Base-by-base conservation (phyloP, 768 basidiomycete species). In the Serpula lacrymans region DNA sequence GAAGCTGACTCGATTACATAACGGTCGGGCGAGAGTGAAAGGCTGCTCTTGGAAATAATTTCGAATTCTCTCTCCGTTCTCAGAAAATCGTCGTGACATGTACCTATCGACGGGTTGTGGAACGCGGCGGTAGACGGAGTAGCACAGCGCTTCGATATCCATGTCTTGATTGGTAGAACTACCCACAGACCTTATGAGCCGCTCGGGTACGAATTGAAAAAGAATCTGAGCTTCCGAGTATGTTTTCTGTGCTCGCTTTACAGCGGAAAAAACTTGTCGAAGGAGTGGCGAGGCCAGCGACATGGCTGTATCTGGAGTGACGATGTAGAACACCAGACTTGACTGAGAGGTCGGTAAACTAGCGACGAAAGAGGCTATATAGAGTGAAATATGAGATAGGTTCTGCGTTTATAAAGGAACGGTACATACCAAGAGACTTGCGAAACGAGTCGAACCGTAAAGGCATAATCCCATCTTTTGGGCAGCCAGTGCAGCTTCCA, bases 201-300 rank as follows among this genome's bases (percentile, higher is more conserved):
- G 67, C 46, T 88, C 82, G 3, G 89, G 85, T 31, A 92, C 66
- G 47, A 90, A 76, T 41, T 92, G 85, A 43, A 88, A 76, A 21
- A 84, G 66, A 13, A 84, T 68, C 37, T 78, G 77, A 11, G 58
- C 42, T 17, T 70, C 68, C 10, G 71, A 55, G 34, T 69, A 66
- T 10, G 68, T 60, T 57, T 74, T 76, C 41, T 70, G 55, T 3
- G 74, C 61, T 44, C 82, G 82, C 51, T 78, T 80, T 46, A 81
- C 63, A 3, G 80, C 72, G 6, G 77, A 77, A 39, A 86, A 72
- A 21, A 88, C 65, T 54, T 84, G 80, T 14, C 86, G 79, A n/a
- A 89, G 74, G 14, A 74, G 57, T 11, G 77, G 74, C 0, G 84
- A 89, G 8, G 78, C 67, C 3, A 87, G 68, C 0, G 79, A 76